Evolutionary conservation across 2,329 filamentous ascomycete species (phyloP), one percentile per base, ranked within the genome.

Genomic region (Paraphoma sp.): DNA sequence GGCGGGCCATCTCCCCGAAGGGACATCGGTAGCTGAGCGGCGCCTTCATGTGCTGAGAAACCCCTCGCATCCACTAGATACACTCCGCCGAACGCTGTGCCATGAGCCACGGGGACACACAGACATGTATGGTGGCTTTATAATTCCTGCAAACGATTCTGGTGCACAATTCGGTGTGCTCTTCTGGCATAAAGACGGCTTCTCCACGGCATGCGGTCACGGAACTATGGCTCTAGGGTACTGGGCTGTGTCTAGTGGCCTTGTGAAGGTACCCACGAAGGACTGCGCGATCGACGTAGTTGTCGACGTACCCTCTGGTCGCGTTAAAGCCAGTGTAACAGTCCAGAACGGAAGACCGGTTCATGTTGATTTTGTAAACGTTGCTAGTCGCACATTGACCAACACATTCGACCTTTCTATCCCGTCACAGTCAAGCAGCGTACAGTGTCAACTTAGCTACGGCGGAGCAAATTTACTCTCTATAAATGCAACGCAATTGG

Each of bases 41-140:
- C 52, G 55, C 45, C 33, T 23, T 49, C 50, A 45, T 42, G 47
- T 56, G 33, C 36, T 58, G 11, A 16, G n/a, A 3, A 47, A 44
- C 5, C 53, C 47, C 11, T 28, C 38, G 17, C 59, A 56, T 42
- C 52, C 55, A 6, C 48, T 56, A 11, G 29, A 56, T 16, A 30
- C 10, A 1, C 53, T 58, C n/a, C 49, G 59, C 2, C 49, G 47
- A n/a, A 41, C 49, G 23, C 41, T 61, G n/a, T 56, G 59, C 30
- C 55, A 54, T 4, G 82, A 84, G 56, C 82, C 82, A 6, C 77
- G 81, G 33, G 82, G 81, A 12, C 82, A 84, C 60, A 70, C 71
- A 12, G 82, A 81, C 54, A 84, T 84, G 82, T 84, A 84, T 56
- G 82, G 82, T 2, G 81, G 81, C 6, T 75, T 84, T 28, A 69